Percentiles rank a stretch among this genome's conserved stretches.
Evolutionary conservation across 108 stramenopile species (phyloP).

Genomic region (Heterococcus sp.): DNA sequence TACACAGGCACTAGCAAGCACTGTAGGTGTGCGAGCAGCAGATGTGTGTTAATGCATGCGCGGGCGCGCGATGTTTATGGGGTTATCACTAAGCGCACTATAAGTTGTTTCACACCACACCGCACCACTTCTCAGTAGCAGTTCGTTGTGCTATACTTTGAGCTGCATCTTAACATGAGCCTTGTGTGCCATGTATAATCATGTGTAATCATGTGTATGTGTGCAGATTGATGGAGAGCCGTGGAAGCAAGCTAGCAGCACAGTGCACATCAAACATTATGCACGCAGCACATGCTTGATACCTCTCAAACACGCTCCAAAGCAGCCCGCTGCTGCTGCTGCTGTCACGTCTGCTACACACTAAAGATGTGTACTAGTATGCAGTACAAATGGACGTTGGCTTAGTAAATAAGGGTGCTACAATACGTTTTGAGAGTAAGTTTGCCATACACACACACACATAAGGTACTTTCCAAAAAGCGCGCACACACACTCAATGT

Average conservation of each 20-base stretch:
- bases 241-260: conserved; percentile 59
- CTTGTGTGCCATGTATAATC: too few relatives aligned
- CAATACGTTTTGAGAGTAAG: too few relatives aligned
- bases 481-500: too few relatives aligned
- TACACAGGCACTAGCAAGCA: background rate
- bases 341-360: too few relatives aligned
- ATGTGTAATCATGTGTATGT: conserved; percentile 35
- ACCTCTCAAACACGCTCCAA: background rate
- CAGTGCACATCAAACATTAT: conserved; percentile 41
- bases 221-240: conserved; percentile 74
- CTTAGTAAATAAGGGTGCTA: too few relatives aligned
- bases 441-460: too few relatives aligned
- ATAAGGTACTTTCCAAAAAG: too few relatives aligned
- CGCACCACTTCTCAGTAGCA: background rate
- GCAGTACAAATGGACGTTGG: too few relatives aligned
- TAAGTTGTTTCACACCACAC: background rate
- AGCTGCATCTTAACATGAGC: background rate
- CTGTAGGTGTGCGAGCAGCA: background rate
- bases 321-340: too few relatives aligned
- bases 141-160: background rate
- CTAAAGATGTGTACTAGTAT: too few relatives aligned
- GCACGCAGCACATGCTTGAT: conserved; percentile 45
- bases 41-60: background rate
- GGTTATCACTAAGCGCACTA: background rate
- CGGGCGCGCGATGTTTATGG: background rate